A percentile compares a stretch with the other conserved stretches of the same genome.
Conservation (phyloP, 768 basidiomycete species). For the Cytidiella melzeri region DNA sequence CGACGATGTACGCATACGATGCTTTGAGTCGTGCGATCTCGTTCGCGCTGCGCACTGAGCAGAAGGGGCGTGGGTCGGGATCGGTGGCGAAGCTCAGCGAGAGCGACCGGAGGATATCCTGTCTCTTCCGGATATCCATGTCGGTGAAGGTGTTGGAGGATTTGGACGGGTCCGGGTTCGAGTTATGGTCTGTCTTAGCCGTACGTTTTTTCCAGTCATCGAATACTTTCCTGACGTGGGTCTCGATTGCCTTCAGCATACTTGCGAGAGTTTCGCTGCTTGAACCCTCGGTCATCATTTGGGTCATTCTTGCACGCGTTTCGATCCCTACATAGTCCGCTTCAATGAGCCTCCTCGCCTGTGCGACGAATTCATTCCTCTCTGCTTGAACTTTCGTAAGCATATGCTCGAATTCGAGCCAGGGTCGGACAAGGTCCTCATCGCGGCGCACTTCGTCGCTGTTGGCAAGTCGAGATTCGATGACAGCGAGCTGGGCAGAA, state of each 20-base stretch:
- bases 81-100: neutral
- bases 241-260: neutral
- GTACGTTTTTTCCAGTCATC: slow-evolving; percentile 9
- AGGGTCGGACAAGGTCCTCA: slow-evolving; percentile 30
- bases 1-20: slow-evolving; percentile 44
- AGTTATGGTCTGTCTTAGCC: slow-evolving; percentile 45
- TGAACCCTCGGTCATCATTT: neutral
- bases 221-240: neutral
- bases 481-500: slow-evolving; percentile 16
- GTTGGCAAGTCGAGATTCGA: slow-evolving; percentile 26
- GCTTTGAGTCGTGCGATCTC: slow-evolving; percentile 37
- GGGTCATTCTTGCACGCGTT: neutral
- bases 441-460: slow-evolving; percentile 16
- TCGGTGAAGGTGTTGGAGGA: slow-evolving; percentile 27
- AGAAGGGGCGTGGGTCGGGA: neutral
- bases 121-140: neutral
- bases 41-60: slow-evolving; percentile 25
- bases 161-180: slow-evolving; percentile 36
- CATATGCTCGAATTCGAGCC: slow-evolving; percentile 27
- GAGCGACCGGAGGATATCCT: neutral
- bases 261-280: neutral
- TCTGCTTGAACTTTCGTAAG: slow-evolving; percentile 8
- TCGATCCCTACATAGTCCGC: neutral
- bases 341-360: slow-evolving; percentile 29
- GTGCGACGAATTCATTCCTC: slow-evolving; percentile 7